phyloP scores from a whole-genome alignment of 352 stramenopile genomes.

The Phytophthora niederhauseri region DNA sequence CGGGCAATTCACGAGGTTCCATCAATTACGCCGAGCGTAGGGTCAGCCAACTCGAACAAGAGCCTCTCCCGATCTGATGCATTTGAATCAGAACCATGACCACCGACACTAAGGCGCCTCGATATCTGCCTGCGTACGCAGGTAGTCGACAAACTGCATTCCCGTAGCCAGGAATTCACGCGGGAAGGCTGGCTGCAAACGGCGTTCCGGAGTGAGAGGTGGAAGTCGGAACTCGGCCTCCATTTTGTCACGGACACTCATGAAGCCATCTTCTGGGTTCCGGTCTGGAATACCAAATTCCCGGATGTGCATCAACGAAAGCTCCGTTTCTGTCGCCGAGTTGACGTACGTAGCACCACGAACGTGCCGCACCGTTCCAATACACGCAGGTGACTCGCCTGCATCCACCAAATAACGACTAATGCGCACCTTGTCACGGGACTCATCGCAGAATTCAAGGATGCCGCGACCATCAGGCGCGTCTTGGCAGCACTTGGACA shows the following conservation, averaged over 20 bases:
- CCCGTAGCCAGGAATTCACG: constrained; percentile 59
- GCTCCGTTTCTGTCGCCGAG: constrained; percentile 32
- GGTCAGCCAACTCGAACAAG: neutral
- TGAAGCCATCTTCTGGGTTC: constrained; percentile 51
- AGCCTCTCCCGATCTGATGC: constrained; percentile 5
- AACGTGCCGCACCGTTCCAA: constrained; percentile 70
- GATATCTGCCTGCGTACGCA: constrained; percentile 47
- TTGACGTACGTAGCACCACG: constrained; percentile 52
- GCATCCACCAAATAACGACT: constrained; percentile 52
- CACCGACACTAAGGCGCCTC: constrained; percentile 19
- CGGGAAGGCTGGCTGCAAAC: constrained; percentile 58
- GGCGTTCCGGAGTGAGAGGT: constrained; percentile 54
- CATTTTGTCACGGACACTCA: constrained; percentile 56
- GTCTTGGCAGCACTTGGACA: constrained; percentile 41
- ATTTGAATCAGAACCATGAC: neutral
- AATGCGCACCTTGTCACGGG: constrained; percentile 50
- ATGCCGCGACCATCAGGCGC: constrained; percentile 53
- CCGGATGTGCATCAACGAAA: constrained; percentile 59
- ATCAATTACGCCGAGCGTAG: neutral
- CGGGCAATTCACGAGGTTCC: constrained; percentile 7
- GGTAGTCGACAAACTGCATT: constrained; percentile 70
- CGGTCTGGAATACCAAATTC: constrained; percentile 63
- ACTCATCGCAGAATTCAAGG: constrained; percentile 62
- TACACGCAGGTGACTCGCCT: constrained; percentile 43
- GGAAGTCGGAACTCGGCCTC: constrained; percentile 74